phyloP scores from a whole-genome alignment of 2,329 filamentous ascomycete species.

The Colletotrichum nymphaeae region DNA sequence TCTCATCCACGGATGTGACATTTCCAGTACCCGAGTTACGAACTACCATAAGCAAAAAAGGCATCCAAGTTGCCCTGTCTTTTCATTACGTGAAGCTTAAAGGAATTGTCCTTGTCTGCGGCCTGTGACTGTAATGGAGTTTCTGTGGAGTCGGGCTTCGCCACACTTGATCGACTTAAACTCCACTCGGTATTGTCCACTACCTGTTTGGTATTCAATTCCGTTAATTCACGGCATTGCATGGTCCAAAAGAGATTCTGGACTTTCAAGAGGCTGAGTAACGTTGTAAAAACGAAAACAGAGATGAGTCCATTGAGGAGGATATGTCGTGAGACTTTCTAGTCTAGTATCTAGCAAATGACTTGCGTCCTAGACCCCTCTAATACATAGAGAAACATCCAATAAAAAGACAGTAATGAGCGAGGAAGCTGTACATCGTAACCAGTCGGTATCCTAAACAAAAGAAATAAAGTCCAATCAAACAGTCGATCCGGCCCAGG shows the following conservation, averaged over 20 bases:
- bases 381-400: neutral
- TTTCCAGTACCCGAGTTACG: neutral
- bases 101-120: neutral
- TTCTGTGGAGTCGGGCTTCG: neutral
- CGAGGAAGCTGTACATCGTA: neutral
- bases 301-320: neutral
- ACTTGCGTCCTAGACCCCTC: neutral
- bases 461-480: neutral
- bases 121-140: neutral
- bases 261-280: neutral
- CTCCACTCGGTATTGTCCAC: neutral
- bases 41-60: neutral
- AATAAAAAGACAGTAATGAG: neutral
- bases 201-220: neutral
- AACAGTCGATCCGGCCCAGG: neutral
- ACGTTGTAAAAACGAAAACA: neutral
- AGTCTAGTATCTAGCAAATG: constrained; percentile 1
- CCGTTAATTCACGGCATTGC: neutral
- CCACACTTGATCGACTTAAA: neutral
- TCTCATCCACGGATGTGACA: neutral
- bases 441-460: neutral
- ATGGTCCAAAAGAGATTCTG: no score
- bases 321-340: neutral
- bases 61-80: neutral
- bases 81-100: neutral